Percentiles rank a stretch among this genome's conserved stretches.
These are phyloP conservation scores for Thielaviopsis euricoi DNA, from an alignment of 2,329 filamentous ascomycete genomes.

Conservation along the genomic window DNA sequence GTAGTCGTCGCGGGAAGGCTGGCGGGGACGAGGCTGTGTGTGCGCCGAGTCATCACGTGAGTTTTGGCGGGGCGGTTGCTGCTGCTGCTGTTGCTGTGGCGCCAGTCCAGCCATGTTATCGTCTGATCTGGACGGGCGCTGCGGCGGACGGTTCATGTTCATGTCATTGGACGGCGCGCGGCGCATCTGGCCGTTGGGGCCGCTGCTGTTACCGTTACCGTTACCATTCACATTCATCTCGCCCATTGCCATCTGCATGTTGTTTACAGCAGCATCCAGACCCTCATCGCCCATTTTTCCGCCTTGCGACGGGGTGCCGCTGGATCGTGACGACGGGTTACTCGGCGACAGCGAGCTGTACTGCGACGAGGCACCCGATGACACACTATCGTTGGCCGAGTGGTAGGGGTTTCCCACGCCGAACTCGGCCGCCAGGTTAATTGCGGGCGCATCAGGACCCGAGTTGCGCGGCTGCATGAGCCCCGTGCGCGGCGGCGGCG, in stretches of 20 bases:
- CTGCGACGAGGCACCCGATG: constrained; percentile 4
- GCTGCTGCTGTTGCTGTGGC: background rate
- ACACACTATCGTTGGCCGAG: constrained; percentile 19
- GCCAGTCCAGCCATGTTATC: background rate
- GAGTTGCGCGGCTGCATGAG: constrained; percentile 26
- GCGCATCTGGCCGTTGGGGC: too few species aligned
- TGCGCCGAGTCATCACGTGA: constrained; percentile 3
- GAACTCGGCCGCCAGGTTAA: constrained; percentile 44
- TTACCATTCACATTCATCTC: background rate
- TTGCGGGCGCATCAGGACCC: constrained; percentile 23
- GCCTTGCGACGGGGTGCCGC: background rate
- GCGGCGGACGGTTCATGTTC: constrained; percentile 2
- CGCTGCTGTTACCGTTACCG: background rate
- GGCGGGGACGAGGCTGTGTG: constrained; percentile 3
- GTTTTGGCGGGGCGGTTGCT: background rate
- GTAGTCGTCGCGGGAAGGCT: constrained; percentile 6
- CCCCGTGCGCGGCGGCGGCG: constrained; percentile 36
- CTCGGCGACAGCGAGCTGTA: constrained; percentile 22
- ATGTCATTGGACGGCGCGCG: background rate
- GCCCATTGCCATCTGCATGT: constrained; percentile 7
- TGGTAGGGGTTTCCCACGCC: constrained; percentile 48
- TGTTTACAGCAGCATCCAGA: background rate
- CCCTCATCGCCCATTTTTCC: background rate
- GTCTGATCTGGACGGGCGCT: background rate
- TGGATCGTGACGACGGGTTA: background rate